Evolutionary conservation across 225 moss, liverwort and hornwort species (phyloP), one percentile per base, ranked within the genome.

Genomic region (Polytrichum commune): DNA sequence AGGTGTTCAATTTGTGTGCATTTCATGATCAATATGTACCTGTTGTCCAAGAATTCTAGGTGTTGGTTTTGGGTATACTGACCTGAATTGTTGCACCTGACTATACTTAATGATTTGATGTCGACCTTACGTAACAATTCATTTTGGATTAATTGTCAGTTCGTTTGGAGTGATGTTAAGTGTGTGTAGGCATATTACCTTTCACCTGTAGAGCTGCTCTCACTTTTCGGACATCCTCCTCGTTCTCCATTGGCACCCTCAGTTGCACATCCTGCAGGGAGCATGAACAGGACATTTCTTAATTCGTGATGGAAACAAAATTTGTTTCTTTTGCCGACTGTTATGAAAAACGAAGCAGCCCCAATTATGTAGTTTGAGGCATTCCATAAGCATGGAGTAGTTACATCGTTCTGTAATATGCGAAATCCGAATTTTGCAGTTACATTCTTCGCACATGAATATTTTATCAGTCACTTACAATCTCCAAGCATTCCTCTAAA

Each of bases 151-250:
- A 13, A 46, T 16, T 46, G 46, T 13, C 46, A 46, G 13, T 46
- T 46, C 46, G 16, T 46, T 46, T 46, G 46, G 46, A 46, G 46
- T 2, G 7, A 13, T 46, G 46, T 46, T 16, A 16, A 46, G 3
- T 46, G 16, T 1, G 16, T 46, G 16, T 46, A 46, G 4, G 46
- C 3, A 46, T 46, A 46, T 46, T 35, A 86, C 86, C 86, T 81
- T 74, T 76, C 13, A 73, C 68, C 33, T 78, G 78, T 60, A 86
- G 78, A 10, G 81, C 78, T 29, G 78, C 76, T 8, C 80, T 79
- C 33, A 86, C 86, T 81, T 78, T 83, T 1, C 74, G 78, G 53
- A 86, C 63, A 69, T 86, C 86, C 26, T 78, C 78, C 55, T 86
- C 72, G 18, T 58, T 78, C 65, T 67, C 78, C 80, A 86, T 83